Conservation (phyloP, 139 green algal species). For the Parachlorella kessleri region DNA sequence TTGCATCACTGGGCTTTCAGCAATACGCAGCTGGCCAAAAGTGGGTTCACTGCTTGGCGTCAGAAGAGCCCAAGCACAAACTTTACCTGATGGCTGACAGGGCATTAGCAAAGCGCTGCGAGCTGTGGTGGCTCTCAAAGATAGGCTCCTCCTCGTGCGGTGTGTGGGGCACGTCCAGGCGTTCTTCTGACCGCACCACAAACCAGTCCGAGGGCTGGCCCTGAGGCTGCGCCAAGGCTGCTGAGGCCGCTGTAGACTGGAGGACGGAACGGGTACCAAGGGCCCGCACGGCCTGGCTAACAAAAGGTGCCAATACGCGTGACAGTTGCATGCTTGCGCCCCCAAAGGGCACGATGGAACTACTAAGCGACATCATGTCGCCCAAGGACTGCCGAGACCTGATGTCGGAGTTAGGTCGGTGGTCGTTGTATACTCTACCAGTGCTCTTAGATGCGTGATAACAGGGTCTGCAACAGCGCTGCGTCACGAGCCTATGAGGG, state of each 20-base stretch:
- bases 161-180: conserved; percentile 2
- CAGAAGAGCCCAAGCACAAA: no score
- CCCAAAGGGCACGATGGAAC: background rate
- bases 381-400: no score
- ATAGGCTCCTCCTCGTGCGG: conserved; percentile 10
- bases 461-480: no score
- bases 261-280: background rate
- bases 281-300: background rate
- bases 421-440: no score
- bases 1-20: no score
- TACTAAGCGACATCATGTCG: no score
- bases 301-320: background rate
- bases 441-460: no score
- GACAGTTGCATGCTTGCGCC: background rate
- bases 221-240: background rate
- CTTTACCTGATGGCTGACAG: conserved; percentile 11
- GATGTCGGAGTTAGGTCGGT: no score
- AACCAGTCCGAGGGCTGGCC: background rate
- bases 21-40: no score
- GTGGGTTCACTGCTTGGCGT: no score
- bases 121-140: conserved; percentile 27
- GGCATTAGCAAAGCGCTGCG: conserved; percentile 22
- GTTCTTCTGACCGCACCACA: conserved; percentile 12
- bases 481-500: no score
- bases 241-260: background rate